Conservation (phyloP, 2,329 filamentous ascomycete species). For the Cylindrodendrum hubeiense region DNA sequence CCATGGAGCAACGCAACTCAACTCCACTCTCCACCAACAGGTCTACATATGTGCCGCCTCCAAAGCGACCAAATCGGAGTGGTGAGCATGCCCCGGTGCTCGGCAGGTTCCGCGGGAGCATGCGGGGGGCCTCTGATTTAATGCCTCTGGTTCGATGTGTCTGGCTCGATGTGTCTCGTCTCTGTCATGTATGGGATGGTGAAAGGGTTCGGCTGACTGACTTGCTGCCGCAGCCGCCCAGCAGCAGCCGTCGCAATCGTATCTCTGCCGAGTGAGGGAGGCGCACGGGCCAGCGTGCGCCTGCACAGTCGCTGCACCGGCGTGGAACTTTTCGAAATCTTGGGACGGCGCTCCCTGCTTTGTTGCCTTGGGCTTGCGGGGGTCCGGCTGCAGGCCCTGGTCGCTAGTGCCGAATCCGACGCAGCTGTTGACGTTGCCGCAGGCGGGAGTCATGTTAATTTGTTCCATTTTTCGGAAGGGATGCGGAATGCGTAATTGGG, state of each 20-base stretch:
- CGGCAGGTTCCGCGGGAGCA: background rate
- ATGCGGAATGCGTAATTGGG: background rate
- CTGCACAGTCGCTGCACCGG: background rate
- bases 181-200: no score
- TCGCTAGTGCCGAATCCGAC: constrained; percentile 6
- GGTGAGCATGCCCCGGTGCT: background rate
- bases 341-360: background rate
- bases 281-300: background rate
- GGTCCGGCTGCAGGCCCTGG: constrained; percentile 8
- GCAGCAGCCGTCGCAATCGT: no score
- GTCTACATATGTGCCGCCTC: no score
- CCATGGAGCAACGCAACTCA: background rate
- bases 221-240: no score
- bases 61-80: background rate
- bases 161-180: no score
- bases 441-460: no score
- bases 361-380: constrained; percentile 6
- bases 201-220: no score
- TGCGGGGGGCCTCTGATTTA: background rate
- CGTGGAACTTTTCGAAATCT: background rate
- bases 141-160: background rate
- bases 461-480: background rate
- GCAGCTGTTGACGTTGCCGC: background rate
- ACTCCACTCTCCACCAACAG: background rate
- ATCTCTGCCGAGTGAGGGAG: background rate